Base-by-base conservation (phyloP, 768 basidiomycete genomes). In the Rhodotorula taiwanensis region DNA sequence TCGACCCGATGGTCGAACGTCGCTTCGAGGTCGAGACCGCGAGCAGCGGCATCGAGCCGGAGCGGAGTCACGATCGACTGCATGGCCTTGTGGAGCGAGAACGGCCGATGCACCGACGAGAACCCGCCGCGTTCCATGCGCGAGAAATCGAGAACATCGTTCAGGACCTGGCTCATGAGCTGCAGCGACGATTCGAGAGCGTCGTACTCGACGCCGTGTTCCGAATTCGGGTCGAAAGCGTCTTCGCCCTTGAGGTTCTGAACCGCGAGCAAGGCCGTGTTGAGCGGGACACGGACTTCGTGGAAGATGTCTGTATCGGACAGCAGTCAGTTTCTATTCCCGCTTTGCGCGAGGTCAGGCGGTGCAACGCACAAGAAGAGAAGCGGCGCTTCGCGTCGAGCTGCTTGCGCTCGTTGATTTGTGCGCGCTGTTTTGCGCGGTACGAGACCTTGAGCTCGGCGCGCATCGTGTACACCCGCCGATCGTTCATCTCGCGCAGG, bases 211-310 rank as follows among this genome's bases (percentile, higher is more conserved):
- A 93, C 84, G 65, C 87, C 84, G 72, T 91, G 86, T 42, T 85
- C 83, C 67, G 82, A 67, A 21, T 73, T 62, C 47, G 27, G 69
- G 84, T 81, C 80, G 49, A 94, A 81, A 2, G 82, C 81, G 13
- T 86, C 83, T 1, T 83, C 83, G 1, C 88, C 89, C 64, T 87
- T 85, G 82, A 94, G 85, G 72, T 97, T 94, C 77, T 95, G 92
- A 23, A 93, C 86, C 1, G 92, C 89, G 52, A 94, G 79, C 20
- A 92, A 64, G 27, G 80, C 80, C 20, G 80, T 80, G 66, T 81
- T 81, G 67, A 82, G 76, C 31, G 81, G 81, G 4, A 82, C 74
- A 34, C 73, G 76, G 50, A 81, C 81, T 50, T 76, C 71, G 69
- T 80, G 80, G 68, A 80, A 80, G 54, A 34, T 45, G 21, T 42